Percentiles rank a stretch among this genome's conserved stretches.
These are phyloP conservation scores for Coniophora puteana DNA, from an alignment of 1,284 basidiomycete genomes.

Conservation along the genomic window DNA sequence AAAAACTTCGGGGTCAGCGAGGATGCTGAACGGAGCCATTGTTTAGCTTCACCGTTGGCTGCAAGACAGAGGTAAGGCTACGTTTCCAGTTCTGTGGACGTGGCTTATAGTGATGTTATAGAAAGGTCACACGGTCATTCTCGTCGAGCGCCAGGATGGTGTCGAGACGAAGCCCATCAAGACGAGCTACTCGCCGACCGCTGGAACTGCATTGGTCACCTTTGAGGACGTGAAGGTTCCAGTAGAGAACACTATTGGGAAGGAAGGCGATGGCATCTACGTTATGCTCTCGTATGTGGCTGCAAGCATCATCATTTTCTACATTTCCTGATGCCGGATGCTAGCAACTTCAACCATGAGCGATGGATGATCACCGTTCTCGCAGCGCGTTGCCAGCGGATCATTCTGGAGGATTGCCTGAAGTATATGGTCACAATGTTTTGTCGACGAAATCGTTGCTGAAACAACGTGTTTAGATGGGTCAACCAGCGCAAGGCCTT, in stretches of 20 bases:
- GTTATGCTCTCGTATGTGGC: constrained; percentile 61
- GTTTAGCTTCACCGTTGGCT: constrained; percentile 56
- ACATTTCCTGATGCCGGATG: constrained; percentile 2
- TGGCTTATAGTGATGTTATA: constrained; percentile 26
- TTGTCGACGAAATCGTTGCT: not conserved
- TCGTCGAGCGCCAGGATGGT: constrained; percentile 73
- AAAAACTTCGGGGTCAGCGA: not conserved
- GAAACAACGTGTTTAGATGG: constrained; percentile 46
- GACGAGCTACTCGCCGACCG: constrained; percentile 74
- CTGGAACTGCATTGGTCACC: constrained; percentile 84
- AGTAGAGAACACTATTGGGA: constrained; percentile 82
- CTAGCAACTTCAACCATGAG: constrained; percentile 73
- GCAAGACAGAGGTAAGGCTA: constrained; percentile 43
- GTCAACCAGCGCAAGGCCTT: constrained; percentile 79
- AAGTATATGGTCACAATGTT: constrained; percentile 39
- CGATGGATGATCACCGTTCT: constrained; percentile 74
- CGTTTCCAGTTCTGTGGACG: too few species aligned
- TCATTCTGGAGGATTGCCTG: constrained; percentile 66
- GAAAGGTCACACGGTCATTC: constrained; percentile 76
- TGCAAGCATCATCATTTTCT: constrained; percentile 1
- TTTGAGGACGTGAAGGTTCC: constrained; percentile 89
- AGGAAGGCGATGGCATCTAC: constrained; percentile 79
- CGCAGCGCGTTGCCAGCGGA: constrained; percentile 47
- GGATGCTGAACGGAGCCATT: constrained; percentile 2
- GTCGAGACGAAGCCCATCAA: constrained; percentile 86